Evolutionary conservation across 2,329 filamentous ascomycete species (phyloP).

Genomic region (Rugonectria rugulosa): DNA sequence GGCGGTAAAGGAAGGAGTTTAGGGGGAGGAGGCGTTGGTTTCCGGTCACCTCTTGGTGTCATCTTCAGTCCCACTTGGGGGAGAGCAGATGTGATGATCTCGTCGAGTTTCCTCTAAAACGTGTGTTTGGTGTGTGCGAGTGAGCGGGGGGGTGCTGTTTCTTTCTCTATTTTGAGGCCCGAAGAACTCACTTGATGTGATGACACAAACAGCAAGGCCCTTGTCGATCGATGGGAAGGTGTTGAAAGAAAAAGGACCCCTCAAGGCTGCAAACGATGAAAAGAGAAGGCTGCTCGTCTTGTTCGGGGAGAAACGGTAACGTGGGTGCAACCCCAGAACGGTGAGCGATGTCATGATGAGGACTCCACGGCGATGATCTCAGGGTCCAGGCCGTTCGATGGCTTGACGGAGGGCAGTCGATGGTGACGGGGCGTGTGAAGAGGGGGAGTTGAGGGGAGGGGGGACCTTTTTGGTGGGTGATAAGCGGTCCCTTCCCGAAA

Average conservation of each 20-base stretch:
- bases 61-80: background rate
- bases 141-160: background rate
- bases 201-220: too few relatives aligned
- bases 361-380: constrained; percentile 34
- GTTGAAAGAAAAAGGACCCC: background rate
- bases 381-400: constrained; percentile 40
- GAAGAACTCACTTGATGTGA: background rate
- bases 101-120: too few relatives aligned
- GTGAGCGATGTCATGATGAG: constrained; percentile 34
- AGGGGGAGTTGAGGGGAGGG: too few relatives aligned
- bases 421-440: constrained; percentile 32
- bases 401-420: constrained; percentile 26
- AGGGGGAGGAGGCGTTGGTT: constrained; percentile 1
- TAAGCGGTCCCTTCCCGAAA: background rate
- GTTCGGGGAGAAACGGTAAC: constrained; percentile 19
- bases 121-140: too few relatives aligned
- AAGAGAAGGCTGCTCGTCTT: background rate
- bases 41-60: background rate
- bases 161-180: background rate
- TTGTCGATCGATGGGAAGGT: too few relatives aligned
- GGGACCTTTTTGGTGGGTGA: too few relatives aligned
- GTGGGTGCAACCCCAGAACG: constrained; percentile 32
- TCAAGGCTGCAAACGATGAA: background rate
- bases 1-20: constrained; percentile 34
- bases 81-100: background rate